These are phyloP conservation scores for Abrus precatorius DNA, from an alignment of 306 rosid genomes.

Conservation along the genomic window DNA sequence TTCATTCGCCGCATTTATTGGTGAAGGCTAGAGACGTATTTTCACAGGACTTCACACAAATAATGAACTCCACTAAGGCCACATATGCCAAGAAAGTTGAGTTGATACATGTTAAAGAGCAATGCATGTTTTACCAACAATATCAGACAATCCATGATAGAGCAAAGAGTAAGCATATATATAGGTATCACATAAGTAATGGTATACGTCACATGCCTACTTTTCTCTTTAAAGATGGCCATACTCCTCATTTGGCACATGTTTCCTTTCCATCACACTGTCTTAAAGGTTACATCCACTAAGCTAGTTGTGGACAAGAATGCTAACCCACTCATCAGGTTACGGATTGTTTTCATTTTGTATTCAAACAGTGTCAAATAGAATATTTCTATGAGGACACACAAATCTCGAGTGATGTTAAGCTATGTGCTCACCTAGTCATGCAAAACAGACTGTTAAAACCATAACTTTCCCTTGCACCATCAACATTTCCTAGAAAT, in stretches of 20 bases:
- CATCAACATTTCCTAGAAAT: conserved; percentile 49
- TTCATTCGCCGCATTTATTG: conserved; percentile 49
- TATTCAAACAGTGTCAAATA: conserved; percentile 17
- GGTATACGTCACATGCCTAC: conserved; percentile 46
- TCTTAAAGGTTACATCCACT: conserved; percentile 54
- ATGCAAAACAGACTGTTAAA: conserved; percentile 29
- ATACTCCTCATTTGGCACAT: conserved; percentile 52
- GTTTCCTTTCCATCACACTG: conserved; percentile 38
- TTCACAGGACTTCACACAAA: conserved; percentile 7
- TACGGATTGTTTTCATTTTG: conserved; percentile 22
- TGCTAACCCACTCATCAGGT: conserved; percentile 52
- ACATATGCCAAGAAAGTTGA: conserved; percentile 32
- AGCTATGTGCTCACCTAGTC: conserved; percentile 48
- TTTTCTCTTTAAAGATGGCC: conserved; percentile 45
- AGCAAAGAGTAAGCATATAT: conserved; percentile 23
- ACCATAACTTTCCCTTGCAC: conserved; percentile 44
- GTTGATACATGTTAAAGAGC: conserved; percentile 36
- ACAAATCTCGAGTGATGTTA: conserved; percentile 31
- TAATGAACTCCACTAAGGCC: conserved; percentile 43
- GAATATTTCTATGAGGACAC: conserved; percentile 46
- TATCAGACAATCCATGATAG: conserved; percentile 25
- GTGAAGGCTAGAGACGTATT: conserved; percentile 32
- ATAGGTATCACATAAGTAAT: conserved; percentile 35
- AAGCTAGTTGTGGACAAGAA: conserved; percentile 51
- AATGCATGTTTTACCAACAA: conserved; percentile 43